Percentiles rank a stretch among this genome's conserved stretches.
phyloP scores from a whole-genome alignment of 2,329 filamentous ascomycete genomes.

The Macrophomina tecta region DNA sequence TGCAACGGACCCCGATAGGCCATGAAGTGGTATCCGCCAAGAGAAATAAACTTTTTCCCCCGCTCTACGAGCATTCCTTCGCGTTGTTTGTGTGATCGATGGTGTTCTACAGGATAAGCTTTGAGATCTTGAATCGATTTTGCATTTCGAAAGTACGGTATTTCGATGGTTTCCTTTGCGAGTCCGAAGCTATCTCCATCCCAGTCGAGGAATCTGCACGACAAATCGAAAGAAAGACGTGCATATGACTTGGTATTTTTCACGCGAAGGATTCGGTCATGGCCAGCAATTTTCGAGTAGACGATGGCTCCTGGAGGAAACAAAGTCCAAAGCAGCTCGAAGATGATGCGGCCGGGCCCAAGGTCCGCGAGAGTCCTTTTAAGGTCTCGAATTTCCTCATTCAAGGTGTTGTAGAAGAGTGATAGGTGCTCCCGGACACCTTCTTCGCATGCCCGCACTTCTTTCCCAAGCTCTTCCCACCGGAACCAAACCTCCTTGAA shows the following conservation, averaged over 20 bases:
- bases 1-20: slow-evolving; percentile 32
- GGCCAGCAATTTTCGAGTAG: slow-evolving; percentile 30
- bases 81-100: slow-evolving; percentile 31
- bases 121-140: slow-evolving; percentile 32
- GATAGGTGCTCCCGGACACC: no score
- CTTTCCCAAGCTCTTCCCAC: slow-evolving; percentile 35
- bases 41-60: slow-evolving; percentile 35
- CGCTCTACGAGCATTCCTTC: slow-evolving; percentile 31
- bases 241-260: slow-evolving; percentile 30
- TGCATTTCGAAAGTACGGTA: slow-evolving; percentile 33
- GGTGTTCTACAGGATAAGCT: slow-evolving; percentile 32
- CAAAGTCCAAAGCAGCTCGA: slow-evolving; percentile 31
- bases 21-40: slow-evolving; percentile 35
- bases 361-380: no score
- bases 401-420: no score
- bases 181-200: slow-evolving; percentile 37
- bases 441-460: no score
- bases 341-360: slow-evolving; percentile 29
- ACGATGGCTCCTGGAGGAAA: slow-evolving; percentile 31
- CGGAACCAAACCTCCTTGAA: slow-evolving; percentile 46
- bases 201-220: slow-evolving; percentile 35
- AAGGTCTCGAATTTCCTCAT: no score
- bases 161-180: slow-evolving; percentile 29
- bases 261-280: slow-evolving; percentile 30
- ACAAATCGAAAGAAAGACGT: slow-evolving; percentile 9